These are phyloP conservation scores for Schoenoplectus triqueter DNA, from an alignment of 202 grass and related monocot genomes.

Conservation along the genomic window DNA sequence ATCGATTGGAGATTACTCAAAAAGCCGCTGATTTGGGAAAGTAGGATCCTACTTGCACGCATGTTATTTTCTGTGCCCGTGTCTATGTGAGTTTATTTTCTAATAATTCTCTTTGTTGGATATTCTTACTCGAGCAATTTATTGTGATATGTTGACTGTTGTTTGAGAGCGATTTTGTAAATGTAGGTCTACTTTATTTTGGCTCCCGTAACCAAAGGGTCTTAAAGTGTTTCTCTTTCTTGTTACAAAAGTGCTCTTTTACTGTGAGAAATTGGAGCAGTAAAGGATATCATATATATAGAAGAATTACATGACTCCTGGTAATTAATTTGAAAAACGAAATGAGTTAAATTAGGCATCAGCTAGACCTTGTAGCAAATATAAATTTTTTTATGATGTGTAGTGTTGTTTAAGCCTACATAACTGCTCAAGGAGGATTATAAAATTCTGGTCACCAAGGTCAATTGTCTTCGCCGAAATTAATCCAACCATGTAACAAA, in stretches of 20 bases:
- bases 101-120: neutral
- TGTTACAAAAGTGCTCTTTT: neutral
- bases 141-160: neutral
- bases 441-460: neutral
- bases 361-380: neutral
- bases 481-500: neutral
- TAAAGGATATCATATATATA: neutral
- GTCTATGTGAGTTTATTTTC: constrained; percentile 64
- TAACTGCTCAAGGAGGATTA: neutral
- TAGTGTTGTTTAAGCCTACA: neutral
- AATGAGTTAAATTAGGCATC: constrained; percentile 3
- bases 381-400: neutral
- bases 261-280: neutral
- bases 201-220: neutral
- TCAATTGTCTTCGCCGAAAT: neutral
- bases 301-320: neutral
- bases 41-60: constrained; percentile 58
- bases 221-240: neutral
- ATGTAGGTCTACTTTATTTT: neutral
- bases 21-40: constrained; percentile 59
- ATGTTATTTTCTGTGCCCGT: constrained; percentile 58
- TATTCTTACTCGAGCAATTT: neutral
- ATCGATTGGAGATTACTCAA: constrained; percentile 66
- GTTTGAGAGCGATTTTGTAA: neutral
- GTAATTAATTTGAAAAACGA: neutral